Conservation (phyloP, 1,284 basidiomycete species). For the Thelephora terrestris region DNA sequence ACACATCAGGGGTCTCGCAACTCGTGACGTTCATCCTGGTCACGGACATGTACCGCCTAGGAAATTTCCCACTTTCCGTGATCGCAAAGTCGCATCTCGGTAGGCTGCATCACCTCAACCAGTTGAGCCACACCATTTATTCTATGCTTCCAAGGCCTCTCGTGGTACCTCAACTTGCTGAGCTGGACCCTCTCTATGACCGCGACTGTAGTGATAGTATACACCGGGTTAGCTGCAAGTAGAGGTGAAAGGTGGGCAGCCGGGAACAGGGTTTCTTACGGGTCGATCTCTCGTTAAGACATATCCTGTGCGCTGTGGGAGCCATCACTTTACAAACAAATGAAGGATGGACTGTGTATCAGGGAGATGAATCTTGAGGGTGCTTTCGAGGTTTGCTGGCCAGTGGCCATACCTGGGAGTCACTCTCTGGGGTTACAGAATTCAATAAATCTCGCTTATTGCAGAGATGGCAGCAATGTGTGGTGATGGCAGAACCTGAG, state of each 20-base stretch:
- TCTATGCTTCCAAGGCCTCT: slow-evolving; percentile 33
- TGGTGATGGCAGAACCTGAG: too few relatives aligned
- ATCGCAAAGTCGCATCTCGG: slow-evolving; percentile 54
- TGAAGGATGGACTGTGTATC: too few relatives aligned
- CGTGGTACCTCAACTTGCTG: slow-evolving; percentile 45
- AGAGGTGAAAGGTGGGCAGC: slow-evolving; percentile 66
- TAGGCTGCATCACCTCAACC: slow-evolving; percentile 21
- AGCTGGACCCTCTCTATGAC: slow-evolving; percentile 52
- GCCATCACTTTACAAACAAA: too few relatives aligned
- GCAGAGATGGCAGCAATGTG: too few relatives aligned
- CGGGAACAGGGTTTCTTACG: slow-evolving; percentile 60
- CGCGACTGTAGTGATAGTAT: slow-evolving; percentile 41
- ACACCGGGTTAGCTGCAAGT: slow-evolving; percentile 57
- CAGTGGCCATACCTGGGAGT: too few relatives aligned
- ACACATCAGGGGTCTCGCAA: slow-evolving; percentile 42
- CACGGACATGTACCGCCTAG: slow-evolving; percentile 45
- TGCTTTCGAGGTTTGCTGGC: too few relatives aligned
- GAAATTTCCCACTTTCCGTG: slow-evolving; percentile 27
- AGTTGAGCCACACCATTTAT: neutral
- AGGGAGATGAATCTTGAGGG: too few relatives aligned
- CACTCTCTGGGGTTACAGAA: too few relatives aligned
- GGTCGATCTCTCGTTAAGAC: slow-evolving; percentile 30
- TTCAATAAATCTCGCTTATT: too few relatives aligned
- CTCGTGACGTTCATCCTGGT: slow-evolving; percentile 53
- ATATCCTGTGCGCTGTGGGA: too few relatives aligned